Evolutionary conservation across 1,284 basidiomycete genomes (phyloP), one percentile per base, ranked within the genome.

Genomic region (Tylopilus sp.): DNA sequence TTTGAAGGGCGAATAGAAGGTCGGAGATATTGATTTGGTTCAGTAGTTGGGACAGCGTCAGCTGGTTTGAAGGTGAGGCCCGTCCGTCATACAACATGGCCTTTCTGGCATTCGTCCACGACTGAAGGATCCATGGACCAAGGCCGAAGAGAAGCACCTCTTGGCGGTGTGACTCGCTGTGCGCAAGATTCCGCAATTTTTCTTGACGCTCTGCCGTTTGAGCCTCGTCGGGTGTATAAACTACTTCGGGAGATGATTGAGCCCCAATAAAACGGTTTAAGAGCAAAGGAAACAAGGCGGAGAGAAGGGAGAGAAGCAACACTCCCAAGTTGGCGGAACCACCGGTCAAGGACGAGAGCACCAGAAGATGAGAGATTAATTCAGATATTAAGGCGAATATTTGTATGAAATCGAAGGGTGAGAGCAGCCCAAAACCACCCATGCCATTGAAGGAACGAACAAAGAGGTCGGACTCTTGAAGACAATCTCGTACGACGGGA

Each of bases 391-490:
- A 74, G 30, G 83, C 80, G 54, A 92, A 70, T 51, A 89, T 73
- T 56, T 86, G 83, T 57, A 87, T 73, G 54, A 90, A 80, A 61
- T 91, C 85, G 46, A 91, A 74, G 7, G 86, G 85, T 2, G 86
- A 88, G 54, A 87, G 73, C 28, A 89, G 72, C 35, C 85, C 83
- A 67, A 87, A 84, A 25, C 82, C 75, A 31, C 81, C 78, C 54
- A 73, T 68, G 42, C 82, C 82, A 55, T 76, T 80, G 64, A 91
- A 86, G 7, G 87, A 86, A 49, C 80, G 76, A 38, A 87, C 84
- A 59, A 89, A 87, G 21, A 86, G 75, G 58, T 89, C 89, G 13
- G 89, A 89, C 68, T 92, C 89, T 55, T 86, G 81, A n/a, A 92
- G 73, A 28, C 91, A 75, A 57, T 89, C 86, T 46, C 82, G 79